phyloP scores from a whole-genome alignment of 177 flowering plant genomes.

The Vitis hybrid region DNA sequence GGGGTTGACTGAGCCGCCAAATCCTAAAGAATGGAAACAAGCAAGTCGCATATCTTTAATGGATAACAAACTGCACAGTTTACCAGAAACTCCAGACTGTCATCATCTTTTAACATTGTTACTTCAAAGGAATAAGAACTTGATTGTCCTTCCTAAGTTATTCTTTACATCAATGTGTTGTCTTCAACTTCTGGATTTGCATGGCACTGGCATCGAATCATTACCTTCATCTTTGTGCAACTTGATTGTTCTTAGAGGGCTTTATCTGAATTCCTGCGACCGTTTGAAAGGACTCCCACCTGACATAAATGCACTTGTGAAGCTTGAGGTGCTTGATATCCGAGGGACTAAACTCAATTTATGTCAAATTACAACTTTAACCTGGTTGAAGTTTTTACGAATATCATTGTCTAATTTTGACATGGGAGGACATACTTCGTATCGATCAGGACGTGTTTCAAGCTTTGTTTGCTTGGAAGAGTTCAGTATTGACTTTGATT shows the following conservation, averaged over 20 bases:
- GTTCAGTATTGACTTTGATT: conserved; percentile 2
- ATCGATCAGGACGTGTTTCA: neutral
- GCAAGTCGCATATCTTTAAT: conserved; percentile 12
- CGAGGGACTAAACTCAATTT: conserved; percentile 5
- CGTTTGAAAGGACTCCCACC: conserved; percentile 5
- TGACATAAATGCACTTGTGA: neutral
- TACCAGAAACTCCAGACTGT: conserved; percentile 11
- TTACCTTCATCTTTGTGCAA: conserved; percentile 15
- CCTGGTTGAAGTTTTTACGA: conserved; percentile 5
- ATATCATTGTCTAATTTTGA: conserved; percentile 1
- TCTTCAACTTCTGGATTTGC: conserved; percentile 17
- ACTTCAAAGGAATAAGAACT: conserved; percentile 10
- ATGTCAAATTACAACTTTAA: neutral
- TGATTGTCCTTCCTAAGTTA: neutral
- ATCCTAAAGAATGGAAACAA: conserved; percentile 5
- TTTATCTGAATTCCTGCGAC: conserved; percentile 12
- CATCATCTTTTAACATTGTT: conserved; percentile 13
- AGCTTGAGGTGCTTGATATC: conserved; percentile 24
- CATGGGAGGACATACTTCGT: neutral
- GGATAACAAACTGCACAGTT: conserved; percentile 3
- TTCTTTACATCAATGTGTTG: conserved; percentile 14
- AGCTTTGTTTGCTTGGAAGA: conserved; percentile 15
- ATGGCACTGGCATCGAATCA: conserved; percentile 5
- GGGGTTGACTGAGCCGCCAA: neutral
- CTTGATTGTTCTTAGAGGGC: conserved; percentile 5